Evolutionary conservation across 2,329 filamentous ascomycete species (phyloP).

Genomic region (Aphanoascus verrucosus): DNA sequence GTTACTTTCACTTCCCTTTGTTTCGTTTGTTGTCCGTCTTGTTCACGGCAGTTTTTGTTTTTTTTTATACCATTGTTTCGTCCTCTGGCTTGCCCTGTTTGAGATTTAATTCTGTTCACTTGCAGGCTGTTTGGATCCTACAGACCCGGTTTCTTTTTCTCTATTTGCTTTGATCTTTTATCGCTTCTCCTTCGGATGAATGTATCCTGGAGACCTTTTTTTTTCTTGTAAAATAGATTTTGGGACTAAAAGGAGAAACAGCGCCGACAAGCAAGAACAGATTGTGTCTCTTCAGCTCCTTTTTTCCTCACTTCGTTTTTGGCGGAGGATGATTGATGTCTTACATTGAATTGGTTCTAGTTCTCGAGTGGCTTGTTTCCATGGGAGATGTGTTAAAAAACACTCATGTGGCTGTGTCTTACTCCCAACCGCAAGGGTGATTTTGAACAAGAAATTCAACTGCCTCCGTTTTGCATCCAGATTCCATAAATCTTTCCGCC

Average conservation of each 20-base stretch:
- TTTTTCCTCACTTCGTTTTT: not conserved
- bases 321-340: not conserved
- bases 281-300: not conserved
- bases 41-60: conserved; percentile 13
- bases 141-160: conserved; percentile 11
- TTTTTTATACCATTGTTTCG: conserved; percentile 1
- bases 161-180: conserved; percentile 3
- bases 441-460: too few relatives aligned
- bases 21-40: conserved; percentile 17
- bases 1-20: conserved; percentile 3
- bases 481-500: too few relatives aligned
- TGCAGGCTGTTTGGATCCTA: not conserved
- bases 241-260: conserved; percentile 3
- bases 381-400: too few relatives aligned
- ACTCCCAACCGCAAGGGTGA: too few relatives aligned
- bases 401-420: too few relatives aligned
- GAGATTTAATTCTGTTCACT: conserved; percentile 6
- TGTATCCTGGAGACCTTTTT: conserved; percentile 14
- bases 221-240: conserved; percentile 27
- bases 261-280: not conserved
- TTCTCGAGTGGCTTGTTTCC: too few relatives aligned
- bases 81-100: conserved; percentile 16
- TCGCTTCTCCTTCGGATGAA: conserved; percentile 17
- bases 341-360: too few relatives aligned
- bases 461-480: too few relatives aligned